Conservation (phyloP, 108 stramenopile genomes). For the Pseudonitzschia delicatissima region DNA sequence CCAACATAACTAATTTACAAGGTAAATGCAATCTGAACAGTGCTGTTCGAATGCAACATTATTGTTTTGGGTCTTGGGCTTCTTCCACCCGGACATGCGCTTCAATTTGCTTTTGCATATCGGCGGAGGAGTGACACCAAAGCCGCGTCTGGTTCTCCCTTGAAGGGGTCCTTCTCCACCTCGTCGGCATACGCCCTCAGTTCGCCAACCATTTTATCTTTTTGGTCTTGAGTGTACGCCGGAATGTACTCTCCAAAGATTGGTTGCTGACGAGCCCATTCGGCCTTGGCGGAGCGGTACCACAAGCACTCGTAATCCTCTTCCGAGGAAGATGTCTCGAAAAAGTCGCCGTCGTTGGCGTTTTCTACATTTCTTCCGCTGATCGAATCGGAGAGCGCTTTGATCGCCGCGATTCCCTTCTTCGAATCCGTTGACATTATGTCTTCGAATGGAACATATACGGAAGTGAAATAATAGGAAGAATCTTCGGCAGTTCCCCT, state of each 20-base stretch:
- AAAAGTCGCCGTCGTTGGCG: constrained; percentile 1
- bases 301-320: constrained; percentile 49
- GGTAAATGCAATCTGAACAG: too few relatives aligned
- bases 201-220: constrained; percentile 26
- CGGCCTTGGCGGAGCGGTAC: constrained; percentile 24
- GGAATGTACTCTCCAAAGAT: constrained; percentile 38
- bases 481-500: constrained; percentile 23
- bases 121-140: not conserved
- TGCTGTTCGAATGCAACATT: too few relatives aligned
- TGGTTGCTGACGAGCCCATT: constrained; percentile 32
- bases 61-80: too few relatives aligned
- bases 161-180: constrained; percentile 8
- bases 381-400: constrained; percentile 30
- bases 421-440: constrained; percentile 21
- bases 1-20: too few relatives aligned
- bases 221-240: constrained; percentile 35
- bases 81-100: too few relatives aligned
- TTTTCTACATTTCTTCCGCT: not conserved
- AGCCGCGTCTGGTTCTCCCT: not conserved
- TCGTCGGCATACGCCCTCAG: constrained; percentile 34
- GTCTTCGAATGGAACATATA: constrained; percentile 51
- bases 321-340: constrained; percentile 34
- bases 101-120: not conserved
- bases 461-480: constrained; percentile 28
- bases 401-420: constrained; percentile 31